phyloP scores from a whole-genome alignment of 2,329 filamentous ascomycete species.

The Trichoderma semiorbis region DNA sequence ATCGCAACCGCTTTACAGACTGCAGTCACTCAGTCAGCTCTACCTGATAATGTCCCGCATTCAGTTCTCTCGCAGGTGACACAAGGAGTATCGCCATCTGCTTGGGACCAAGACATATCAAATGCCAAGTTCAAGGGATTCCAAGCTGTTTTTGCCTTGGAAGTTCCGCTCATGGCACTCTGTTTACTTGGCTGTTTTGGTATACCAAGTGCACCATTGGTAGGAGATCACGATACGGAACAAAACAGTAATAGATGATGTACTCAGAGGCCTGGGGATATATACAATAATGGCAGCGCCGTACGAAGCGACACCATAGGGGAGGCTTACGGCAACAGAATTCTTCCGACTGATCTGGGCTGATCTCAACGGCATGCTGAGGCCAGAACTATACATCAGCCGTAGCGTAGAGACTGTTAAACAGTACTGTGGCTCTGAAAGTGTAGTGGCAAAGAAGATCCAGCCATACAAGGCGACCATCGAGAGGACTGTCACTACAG shows the following conservation, averaged over 20 bases:
- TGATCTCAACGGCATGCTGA: no score
- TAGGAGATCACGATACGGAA: not conserved
- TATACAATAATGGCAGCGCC: not conserved
- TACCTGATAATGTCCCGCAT: not conserved
- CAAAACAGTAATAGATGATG: not conserved
- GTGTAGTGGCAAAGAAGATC: not conserved
- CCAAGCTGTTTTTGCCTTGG: not conserved
- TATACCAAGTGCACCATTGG: not conserved
- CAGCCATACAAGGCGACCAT: not conserved
- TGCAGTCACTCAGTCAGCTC: not conserved
- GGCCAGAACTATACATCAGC: not conserved
- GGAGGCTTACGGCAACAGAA: no score
- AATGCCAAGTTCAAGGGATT: not conserved
- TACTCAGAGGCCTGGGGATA: rapidly evolving
- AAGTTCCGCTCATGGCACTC: not conserved
- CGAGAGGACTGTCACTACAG: not conserved
- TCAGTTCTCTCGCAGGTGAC: not conserved
- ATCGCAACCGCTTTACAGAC: not conserved
- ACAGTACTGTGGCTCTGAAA: not conserved
- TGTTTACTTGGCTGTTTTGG: not conserved
- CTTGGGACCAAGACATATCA: not conserved
- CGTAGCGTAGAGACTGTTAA: not conserved
- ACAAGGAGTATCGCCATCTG: not conserved
- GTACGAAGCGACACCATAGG: not conserved
- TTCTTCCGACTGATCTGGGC: no score